Evolutionary conservation across 83 land plant species (phyloP), one percentile per base, ranked within the genome.

Genomic region (Isoetes engelmannii): DNA sequence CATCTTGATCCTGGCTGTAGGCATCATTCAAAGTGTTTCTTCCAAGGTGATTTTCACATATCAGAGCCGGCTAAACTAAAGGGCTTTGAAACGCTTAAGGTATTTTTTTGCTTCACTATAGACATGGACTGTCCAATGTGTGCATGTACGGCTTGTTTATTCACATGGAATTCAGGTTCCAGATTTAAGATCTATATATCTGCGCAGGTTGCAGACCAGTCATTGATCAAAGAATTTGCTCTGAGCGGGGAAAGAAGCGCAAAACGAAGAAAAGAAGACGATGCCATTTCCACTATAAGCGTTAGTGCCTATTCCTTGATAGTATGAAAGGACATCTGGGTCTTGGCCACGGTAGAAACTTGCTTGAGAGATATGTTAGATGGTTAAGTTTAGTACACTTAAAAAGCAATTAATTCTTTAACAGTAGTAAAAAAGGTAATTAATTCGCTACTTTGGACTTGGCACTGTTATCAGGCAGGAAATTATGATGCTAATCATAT

Each of bases 1-100:
- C 44, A 8, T 3, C 44, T 43, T 63, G 28, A 53, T 65, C 3
- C 4, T 44, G 13, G 54, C 10, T 18, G 17, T 17, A 67, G 69
- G 69, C 69, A 67, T 49, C 69, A 67, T 3, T 17, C 59, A 43
- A 47, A 46, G 15, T 67, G 69, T 19, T 17, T 67, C 47, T 46
- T 48, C 8, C 28, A 67, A 37, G n/a, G 37, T 7, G 41, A 58
- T 4, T 58, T 58, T 6, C 20, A 17, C 63, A 9, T 47, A 48
- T 1, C 69, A 5, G 17, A 6, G 15, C 9, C 49, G 9, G 1
- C 49, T 7, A 19, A 46, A 10, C 17, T 67, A 43, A 43, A n/a
- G 9, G 59, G 59, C 21, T 19, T 46, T 62, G 37, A 67, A 37
- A 20, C 20, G 4, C 4, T 67, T 0, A 46, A 67, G 47, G 69